Base-by-base conservation (phyloP, 371 early-diverging fungal species). In the Furculomyces boomerangus region DNA sequence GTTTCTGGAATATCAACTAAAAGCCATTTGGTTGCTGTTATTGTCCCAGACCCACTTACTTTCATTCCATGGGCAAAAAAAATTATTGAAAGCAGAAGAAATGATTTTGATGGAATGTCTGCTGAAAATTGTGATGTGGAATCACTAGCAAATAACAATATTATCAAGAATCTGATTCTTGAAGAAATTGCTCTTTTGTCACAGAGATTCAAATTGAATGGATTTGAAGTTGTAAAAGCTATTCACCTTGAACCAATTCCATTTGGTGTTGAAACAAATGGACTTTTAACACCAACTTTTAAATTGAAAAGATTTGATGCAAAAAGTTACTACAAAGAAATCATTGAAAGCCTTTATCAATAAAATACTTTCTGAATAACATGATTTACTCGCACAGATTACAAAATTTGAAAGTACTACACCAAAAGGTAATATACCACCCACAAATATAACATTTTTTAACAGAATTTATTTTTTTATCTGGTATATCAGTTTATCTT, bases 1-100 rank as follows among this genome's bases (percentile, higher is more conserved):
- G 76, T 93, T 2, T 80, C 89, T 60, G 97, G 95, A 46, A 90
- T 92, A 60, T 80, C 86, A 31, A 63, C 84, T n/a, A 79, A 88
- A 65, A 73, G 63, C 63, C 70, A 67, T 29, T 72, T 94, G 53
- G 91, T 93, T 1, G 89, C 76, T 30, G 74, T 96, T 35, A 64
- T 86, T 14, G 92, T 93, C 3, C 93, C 92, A 5, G 77, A 82
- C 40, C 72, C 61, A 7, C 68, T 66, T 37, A 45, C 60, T 0
- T 71, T 68, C 54, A 58, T 60, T 40, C 69, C 69, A 1, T 68
- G 69, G 69, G 69, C 69, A 49, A 25, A 13, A 31, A 49, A 49
- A 30, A 25, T 49, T 16, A 3, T 49, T 3, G 7, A 5, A 7
- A 24, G 24, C 46, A 45, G n/a, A 5, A 13, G 8, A 7, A 26